Percentiles rank a stretch among this genome's conserved stretches.
These are phyloP conservation scores for Barnettozyma wickerhamii DNA, from an alignment of 805 yeast species.

Conservation along the genomic window DNA sequence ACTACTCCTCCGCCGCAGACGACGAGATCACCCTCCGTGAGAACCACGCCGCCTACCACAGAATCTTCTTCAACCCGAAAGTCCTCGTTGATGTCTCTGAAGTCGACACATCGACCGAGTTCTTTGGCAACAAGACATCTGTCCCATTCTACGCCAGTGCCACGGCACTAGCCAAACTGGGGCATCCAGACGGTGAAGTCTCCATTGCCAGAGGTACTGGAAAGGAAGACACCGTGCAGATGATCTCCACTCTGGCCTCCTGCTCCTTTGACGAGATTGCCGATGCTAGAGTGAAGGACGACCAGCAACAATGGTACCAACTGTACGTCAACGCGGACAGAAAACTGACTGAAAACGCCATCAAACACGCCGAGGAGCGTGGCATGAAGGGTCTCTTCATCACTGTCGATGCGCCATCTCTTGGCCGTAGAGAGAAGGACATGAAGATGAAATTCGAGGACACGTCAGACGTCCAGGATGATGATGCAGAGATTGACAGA, in stretches of 20 bases:
- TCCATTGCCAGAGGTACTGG: conserved; percentile 83
- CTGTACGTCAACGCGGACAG: conserved; percentile 79
- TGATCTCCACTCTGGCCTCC: conserved; percentile 91
- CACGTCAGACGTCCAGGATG: conserved; percentile 44
- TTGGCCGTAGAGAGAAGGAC: conserved; percentile 90
- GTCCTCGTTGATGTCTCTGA: conserved; percentile 76
- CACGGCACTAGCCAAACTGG: conserved; percentile 87
- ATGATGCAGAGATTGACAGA: conserved; percentile 52
- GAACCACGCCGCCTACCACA: conserved; percentile 84
- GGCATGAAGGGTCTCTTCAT: conserved; percentile 82
- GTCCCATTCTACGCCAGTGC: conserved; percentile 90
- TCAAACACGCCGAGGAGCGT: conserved; percentile 66
- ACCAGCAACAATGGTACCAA: conserved; percentile 86
- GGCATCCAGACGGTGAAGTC: conserved; percentile 90
- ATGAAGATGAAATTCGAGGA: conserved; percentile 58
- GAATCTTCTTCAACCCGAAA: conserved; percentile 83
- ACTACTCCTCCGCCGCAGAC: conserved; percentile 87
- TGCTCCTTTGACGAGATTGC: conserved; percentile 84
- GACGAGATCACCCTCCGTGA: conserved; percentile 90
- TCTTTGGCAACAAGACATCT: conserved; percentile 65
- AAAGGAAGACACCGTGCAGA: conserved; percentile 67
- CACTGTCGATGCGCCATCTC: conserved; percentile 90
- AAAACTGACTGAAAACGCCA: conserved; percentile 51
- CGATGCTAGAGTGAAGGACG: conserved; percentile 54
- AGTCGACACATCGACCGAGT: conserved; percentile 63